A percentile compares a stretch with the other conserved stretches of the same genome.
Evolutionary conservation across 768 basidiomycete genomes (phyloP).

Genomic region (Tylopilus vinaceipallidus): DNA sequence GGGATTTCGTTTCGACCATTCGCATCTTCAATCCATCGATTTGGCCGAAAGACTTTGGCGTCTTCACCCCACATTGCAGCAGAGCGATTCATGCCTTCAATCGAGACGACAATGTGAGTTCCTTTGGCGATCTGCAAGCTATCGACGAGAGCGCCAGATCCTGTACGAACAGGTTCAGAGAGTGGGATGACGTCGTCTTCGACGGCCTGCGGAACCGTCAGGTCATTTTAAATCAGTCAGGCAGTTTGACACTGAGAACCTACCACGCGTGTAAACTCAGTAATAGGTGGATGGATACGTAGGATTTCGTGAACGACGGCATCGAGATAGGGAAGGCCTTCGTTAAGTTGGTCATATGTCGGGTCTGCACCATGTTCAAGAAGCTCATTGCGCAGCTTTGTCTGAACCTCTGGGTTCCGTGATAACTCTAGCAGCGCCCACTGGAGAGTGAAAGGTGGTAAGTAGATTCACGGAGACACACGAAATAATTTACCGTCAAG

Average conservation of each 20-base stretch:
- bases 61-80: constrained; percentile 58
- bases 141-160: constrained; percentile 36
- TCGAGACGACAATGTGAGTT: constrained; percentile 46
- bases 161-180: constrained; percentile 42
- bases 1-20: no score
- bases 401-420: no score
- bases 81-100: constrained; percentile 52
- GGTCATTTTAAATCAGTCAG: no score
- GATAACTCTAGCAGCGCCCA: no score
- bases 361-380: constrained; percentile 36
- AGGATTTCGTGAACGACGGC: constrained; percentile 45
- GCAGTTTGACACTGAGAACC: no score
- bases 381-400: no score
- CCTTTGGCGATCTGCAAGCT: constrained; percentile 48
- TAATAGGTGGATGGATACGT: constrained; percentile 12
- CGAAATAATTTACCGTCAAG: constrained; percentile 9
- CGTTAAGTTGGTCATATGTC: constrained; percentile 50
- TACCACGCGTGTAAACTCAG: no score
- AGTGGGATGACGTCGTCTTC: constrained; percentile 61
- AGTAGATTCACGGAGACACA: neutral
- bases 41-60: constrained; percentile 56
- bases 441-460: neutral
- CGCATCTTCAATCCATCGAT: constrained; percentile 51
- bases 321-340: constrained; percentile 52
- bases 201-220: no score